Evolutionary conservation across 129 eudicot genomes (phyloP).

Genomic region (Centaurea solstitialis): DNA sequence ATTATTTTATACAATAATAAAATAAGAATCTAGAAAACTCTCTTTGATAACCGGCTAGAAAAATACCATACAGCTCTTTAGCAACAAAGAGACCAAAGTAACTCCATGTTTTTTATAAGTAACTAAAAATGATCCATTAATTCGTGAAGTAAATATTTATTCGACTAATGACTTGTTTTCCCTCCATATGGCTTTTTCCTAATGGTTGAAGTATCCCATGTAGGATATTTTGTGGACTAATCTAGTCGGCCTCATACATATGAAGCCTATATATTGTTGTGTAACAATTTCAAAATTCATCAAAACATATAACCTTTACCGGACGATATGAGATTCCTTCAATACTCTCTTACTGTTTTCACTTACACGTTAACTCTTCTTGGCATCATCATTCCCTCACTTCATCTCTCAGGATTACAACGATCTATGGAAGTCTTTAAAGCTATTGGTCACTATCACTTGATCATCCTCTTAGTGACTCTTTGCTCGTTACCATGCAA

Average conservation of each 20-base stretch:
- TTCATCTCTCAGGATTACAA: neutral
- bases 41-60: neutral
- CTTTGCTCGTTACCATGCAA: neutral
- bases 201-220: neutral
- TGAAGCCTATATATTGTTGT: constrained; percentile 11
- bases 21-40: too few relatives aligned
- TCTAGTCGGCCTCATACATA: neutral
- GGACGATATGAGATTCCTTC: constrained; percentile 10
- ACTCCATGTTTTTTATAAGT: too few relatives aligned
- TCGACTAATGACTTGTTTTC: neutral
- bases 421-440: neutral
- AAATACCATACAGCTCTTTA: too few relatives aligned
- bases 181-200: neutral
- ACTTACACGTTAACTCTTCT: constrained; percentile 19
- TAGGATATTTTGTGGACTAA: neutral
- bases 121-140: neutral
- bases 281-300: neutral
- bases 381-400: neutral
- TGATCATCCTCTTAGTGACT: neutral
- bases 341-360: constrained; percentile 16
- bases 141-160: neutral
- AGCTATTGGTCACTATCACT: neutral
- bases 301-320: neutral
- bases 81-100: too few relatives aligned
- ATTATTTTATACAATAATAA: too few relatives aligned